These are phyloP conservation scores for Talaromyces sp. DNA, from an alignment of 2,329 filamentous ascomycete genomes.

Conservation along the genomic window DNA sequence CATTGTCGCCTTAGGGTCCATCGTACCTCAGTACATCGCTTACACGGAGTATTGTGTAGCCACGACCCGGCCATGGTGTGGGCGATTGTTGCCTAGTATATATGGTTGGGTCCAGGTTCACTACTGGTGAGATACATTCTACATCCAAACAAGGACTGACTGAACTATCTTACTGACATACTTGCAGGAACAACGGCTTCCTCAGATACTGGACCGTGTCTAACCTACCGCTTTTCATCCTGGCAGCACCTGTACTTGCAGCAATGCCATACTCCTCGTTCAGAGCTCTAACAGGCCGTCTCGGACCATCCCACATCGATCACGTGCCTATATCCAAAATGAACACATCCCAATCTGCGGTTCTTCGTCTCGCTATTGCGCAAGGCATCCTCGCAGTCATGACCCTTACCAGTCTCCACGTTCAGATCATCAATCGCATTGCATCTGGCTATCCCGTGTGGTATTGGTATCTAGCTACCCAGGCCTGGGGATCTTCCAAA, in stretches of 20 bases:
- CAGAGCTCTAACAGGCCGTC: conserved; percentile 38
- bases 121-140: conserved; percentile 68
- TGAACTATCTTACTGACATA: neutral
- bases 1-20: conserved; percentile 64
- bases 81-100: conserved; percentile 71
- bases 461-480: conserved; percentile 74
- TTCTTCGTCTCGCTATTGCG: conserved; percentile 63
- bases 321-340: neutral
- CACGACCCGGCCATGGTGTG: conserved; percentile 70
- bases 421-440: conserved; percentile 89
- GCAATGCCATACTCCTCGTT: conserved; percentile 64
- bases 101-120: conserved; percentile 84
- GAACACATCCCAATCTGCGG: conserved; percentile 25
- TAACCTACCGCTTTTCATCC: conserved; percentile 82
- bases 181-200: conserved; percentile 78
- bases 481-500: conserved; percentile 26
- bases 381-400: conserved; percentile 71
- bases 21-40: conserved; percentile 71
- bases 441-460: conserved; percentile 85
- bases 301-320: conserved; percentile 3
- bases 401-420: conserved; percentile 78
- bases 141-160: neutral
- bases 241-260: conserved; percentile 74
- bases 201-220: conserved; percentile 85
- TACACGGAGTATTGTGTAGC: conserved; percentile 67